Conservation (phyloP, 2,329 filamentous ascomycete genomes). For the Calonectria crousiana region DNA sequence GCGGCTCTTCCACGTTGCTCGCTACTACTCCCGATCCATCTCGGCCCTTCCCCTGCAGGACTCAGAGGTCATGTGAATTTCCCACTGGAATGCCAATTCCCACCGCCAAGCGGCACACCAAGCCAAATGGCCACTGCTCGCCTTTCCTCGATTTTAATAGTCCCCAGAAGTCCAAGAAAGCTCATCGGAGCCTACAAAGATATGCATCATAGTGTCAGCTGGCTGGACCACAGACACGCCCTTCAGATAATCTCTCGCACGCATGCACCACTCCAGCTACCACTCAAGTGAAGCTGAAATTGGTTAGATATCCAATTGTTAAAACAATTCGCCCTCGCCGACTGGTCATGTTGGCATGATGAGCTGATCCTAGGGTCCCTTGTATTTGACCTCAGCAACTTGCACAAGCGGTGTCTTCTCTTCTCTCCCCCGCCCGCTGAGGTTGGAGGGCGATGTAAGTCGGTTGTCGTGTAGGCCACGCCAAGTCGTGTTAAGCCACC, state of each 20-base stretch:
- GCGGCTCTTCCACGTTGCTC: constrained; percentile 21
- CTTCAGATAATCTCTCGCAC: background rate
- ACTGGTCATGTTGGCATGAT: background rate
- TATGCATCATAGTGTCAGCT: background rate
- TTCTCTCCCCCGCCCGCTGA: constrained; percentile 15
- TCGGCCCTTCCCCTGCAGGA: constrained; percentile 38
- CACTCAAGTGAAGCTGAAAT: background rate
- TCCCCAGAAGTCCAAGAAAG: background rate
- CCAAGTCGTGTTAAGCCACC: background rate
- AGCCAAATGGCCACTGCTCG: background rate
- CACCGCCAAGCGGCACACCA: background rate
- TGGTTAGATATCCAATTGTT: background rate
- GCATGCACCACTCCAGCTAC: background rate
- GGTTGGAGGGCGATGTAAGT: background rate
- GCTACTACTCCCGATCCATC: constrained; percentile 25
- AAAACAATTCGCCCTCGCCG: background rate
- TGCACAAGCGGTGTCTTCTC: constrained; percentile 13
- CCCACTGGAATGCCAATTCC: constrained; percentile 20
- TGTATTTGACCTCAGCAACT: background rate
- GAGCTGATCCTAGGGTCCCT: constrained; percentile 11
- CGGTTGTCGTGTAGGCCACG: background rate
- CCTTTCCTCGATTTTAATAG: background rate
- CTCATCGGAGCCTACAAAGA: background rate
- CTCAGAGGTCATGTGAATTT: constrained; percentile 40
- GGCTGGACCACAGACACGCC: background rate